Evolutionary conservation across 2,329 filamentous ascomycete species (phyloP).

Genomic region (Neopestalotiopsis rosae): DNA sequence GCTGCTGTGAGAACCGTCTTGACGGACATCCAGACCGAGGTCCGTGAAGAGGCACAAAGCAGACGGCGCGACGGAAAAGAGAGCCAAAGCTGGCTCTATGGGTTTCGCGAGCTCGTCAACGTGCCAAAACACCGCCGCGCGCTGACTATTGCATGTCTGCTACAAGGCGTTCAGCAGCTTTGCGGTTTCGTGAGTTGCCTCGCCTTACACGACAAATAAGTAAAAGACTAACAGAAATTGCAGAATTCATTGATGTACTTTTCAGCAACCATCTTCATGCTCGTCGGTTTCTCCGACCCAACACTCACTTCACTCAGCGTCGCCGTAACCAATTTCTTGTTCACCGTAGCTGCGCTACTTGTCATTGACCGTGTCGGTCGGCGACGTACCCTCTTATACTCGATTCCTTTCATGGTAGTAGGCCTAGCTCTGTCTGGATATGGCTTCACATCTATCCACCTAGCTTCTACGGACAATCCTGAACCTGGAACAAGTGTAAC

Average conservation of each 20-base stretch:
- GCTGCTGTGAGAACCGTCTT: slow-evolving; percentile 65
- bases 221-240: slow-evolving; percentile 12
- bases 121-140: slow-evolving; percentile 74
- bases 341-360: slow-evolving; percentile 76
- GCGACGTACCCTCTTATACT: slow-evolving; percentile 79
- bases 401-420: slow-evolving; percentile 81
- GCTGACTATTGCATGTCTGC: slow-evolving; percentile 80
- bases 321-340: slow-evolving; percentile 81
- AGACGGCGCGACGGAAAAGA: slow-evolving; percentile 42
- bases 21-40: slow-evolving; percentile 74
- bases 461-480: slow-evolving; percentile 34
- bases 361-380: slow-evolving; percentile 82
- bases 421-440: slow-evolving; percentile 74
- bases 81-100: slow-evolving; percentile 43
- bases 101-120: slow-evolving; percentile 58
- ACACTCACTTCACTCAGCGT: slow-evolving; percentile 82
- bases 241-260: slow-evolving; percentile 93
- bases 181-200: slow-evolving; percentile 66
- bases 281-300: slow-evolving; percentile 78
- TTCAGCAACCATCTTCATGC: slow-evolving; percentile 79
- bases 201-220: too few relatives aligned
- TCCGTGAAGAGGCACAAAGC: slow-evolving; percentile 69
- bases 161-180: slow-evolving; percentile 87
- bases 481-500: not conserved
- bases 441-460: slow-evolving; percentile 71